A percentile compares a stretch with the other conserved stretches of the same genome.
Evolutionary conservation across 2,329 filamentous ascomycete species (phyloP).

Genomic region (Cladophialophora exuberans): DNA sequence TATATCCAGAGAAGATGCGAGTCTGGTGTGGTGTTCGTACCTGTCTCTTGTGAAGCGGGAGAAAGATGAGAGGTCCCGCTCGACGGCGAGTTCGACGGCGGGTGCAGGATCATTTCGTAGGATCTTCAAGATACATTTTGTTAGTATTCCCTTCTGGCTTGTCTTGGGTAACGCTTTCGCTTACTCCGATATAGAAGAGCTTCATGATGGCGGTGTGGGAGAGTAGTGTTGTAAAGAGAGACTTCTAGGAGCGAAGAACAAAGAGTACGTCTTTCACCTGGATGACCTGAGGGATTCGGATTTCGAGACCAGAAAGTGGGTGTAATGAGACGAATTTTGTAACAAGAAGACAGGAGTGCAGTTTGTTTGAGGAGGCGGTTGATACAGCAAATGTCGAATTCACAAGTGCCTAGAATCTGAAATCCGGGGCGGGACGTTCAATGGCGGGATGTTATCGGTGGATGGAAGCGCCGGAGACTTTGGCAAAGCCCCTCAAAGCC

Average conservation of each 20-base stretch:
- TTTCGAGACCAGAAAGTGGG: neutral
- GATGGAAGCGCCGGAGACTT: neutral
- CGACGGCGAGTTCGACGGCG: conserved; percentile 73
- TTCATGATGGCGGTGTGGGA: conserved; percentile 37
- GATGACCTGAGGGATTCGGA: neutral
- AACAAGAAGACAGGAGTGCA: neutral
- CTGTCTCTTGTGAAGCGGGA: conserved; percentile 77
- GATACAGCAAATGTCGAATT: conserved; percentile 2
- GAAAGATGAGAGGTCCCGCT: conserved; percentile 77
- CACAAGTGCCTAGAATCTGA: neutral
- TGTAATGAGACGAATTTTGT: neutral
- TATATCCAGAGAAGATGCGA: neutral
- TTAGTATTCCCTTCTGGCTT: neutral
- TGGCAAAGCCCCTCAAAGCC: no score
- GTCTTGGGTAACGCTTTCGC: conserved; percentile 4
- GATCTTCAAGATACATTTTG: conserved; percentile 58
- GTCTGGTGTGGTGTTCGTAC: conserved; percentile 47
- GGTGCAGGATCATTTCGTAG: conserved; percentile 79
- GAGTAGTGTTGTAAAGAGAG: neutral
- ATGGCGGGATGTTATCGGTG: neutral
- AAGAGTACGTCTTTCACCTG: neutral
- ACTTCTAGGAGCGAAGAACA: neutral
- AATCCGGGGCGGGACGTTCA: neutral
- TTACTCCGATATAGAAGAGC: conserved; percentile 40
- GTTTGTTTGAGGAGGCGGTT: neutral